phyloP scores from a whole-genome alignment of 371 early-diverging fungal genomes.

The Mortierella sp. region DNA sequence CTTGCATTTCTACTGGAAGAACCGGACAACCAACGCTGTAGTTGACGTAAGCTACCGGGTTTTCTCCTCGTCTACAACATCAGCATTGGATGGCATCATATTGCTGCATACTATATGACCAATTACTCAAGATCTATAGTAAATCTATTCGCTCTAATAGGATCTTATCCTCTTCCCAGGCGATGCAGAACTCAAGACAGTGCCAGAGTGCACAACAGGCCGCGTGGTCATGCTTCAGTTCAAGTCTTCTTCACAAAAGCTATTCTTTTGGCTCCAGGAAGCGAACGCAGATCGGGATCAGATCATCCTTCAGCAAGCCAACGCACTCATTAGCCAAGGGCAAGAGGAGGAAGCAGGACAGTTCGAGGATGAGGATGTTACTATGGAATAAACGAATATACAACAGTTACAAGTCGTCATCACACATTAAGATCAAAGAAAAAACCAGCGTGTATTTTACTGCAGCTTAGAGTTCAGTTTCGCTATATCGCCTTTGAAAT shows the following conservation, averaged over 20 bases:
- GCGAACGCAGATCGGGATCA: constrained; percentile 69
- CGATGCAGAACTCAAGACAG: constrained; percentile 78
- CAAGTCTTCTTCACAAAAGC: constrained; percentile 77
- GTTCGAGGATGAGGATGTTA: constrained; percentile 41
- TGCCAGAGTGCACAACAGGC: constrained; percentile 76
- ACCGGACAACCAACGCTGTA: constrained; percentile 62
- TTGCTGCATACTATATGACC: too few species aligned
- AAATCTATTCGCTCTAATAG: constrained; percentile 19
- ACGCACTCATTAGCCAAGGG: constrained; percentile 69
- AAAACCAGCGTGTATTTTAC: too few species aligned
- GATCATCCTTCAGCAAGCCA: constrained; percentile 65
- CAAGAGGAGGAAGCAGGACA: constrained; percentile 18
- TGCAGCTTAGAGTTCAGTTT: too few species aligned
- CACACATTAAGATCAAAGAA: too few species aligned
- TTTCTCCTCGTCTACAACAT: background rate
- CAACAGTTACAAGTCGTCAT: too few species aligned
- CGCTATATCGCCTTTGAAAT: too few species aligned
- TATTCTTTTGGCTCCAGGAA: constrained; percentile 90
- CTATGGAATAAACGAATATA: constrained; percentile 35
- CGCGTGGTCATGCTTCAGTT: constrained; percentile 84
- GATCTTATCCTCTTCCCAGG: constrained; percentile 85
- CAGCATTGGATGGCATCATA: too few species aligned
- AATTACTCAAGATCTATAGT: too few species aligned
- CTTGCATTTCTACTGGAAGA: constrained; percentile 85
- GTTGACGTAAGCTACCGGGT: constrained; percentile 64